These are phyloP conservation scores for Aspergillus homomorphus DNA, from an alignment of 495 filamentous ascomycete species.

Conservation along the genomic window DNA sequence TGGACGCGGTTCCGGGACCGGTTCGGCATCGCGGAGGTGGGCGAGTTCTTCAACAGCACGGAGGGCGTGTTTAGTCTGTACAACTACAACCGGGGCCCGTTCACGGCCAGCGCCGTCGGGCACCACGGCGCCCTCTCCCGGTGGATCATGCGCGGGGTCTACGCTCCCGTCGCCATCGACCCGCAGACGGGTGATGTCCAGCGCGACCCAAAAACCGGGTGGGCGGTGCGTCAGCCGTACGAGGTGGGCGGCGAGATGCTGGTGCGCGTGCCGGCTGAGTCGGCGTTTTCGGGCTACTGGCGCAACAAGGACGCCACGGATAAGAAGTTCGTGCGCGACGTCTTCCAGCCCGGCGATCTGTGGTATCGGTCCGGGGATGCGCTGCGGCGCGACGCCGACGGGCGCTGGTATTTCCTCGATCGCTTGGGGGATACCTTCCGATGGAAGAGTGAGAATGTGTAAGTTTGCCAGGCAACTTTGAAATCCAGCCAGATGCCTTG, in stretches of 20 bases:
- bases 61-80: constrained; percentile 60
- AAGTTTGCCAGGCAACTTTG: constrained; percentile 16
- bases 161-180: constrained; percentile 67
- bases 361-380: constrained; percentile 77
- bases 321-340: constrained; percentile 67
- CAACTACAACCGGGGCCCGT: constrained; percentile 59
- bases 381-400: constrained; percentile 59
- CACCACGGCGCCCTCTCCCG: constrained; percentile 66
- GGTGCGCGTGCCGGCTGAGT: constrained; percentile 57
- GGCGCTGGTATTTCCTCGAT: constrained; percentile 77
- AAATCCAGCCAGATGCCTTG: background rate
- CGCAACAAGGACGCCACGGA: constrained; percentile 60
- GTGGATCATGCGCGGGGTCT: constrained; percentile 44
- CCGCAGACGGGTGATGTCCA: constrained; percentile 61
- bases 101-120: constrained; percentile 60
- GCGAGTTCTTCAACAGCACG: constrained; percentile 65
- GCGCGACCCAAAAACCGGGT: constrained; percentile 64
- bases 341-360: constrained; percentile 71
- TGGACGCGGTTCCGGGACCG: constrained; percentile 67
- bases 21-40: constrained; percentile 56
- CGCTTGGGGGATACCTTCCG: constrained; percentile 76
- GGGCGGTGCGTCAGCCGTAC: constrained; percentile 59
- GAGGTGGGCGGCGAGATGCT: constrained; percentile 74
- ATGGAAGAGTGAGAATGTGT: constrained; percentile 84
- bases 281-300: constrained; percentile 68